phyloP scores from a whole-genome alignment of 2,329 filamentous ascomycete genomes.

The Fusarium newnesense region DNA sequence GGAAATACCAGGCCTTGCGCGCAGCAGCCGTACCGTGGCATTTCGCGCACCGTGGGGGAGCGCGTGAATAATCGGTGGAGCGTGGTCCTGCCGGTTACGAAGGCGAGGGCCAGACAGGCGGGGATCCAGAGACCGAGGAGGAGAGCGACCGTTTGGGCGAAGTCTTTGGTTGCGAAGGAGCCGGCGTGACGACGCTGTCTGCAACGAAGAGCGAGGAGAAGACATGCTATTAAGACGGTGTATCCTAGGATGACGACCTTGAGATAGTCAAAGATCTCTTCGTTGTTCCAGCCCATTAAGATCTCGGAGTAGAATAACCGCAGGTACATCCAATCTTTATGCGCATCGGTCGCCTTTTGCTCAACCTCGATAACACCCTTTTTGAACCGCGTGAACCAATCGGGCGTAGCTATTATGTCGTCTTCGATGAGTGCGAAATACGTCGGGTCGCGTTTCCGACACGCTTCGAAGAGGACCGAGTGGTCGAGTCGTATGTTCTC shows the following conservation, averaged over 20 bases:
- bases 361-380: conserved; percentile 46
- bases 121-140: conserved; percentile 47
- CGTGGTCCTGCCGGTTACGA: conserved; percentile 45
- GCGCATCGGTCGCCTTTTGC: conserved; percentile 17
- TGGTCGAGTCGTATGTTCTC: conserved; percentile 51
- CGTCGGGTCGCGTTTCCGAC: conserved; percentile 41
- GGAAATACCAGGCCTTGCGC: conserved; percentile 52
- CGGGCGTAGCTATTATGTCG: conserved; percentile 49
- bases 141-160: conserved; percentile 41
- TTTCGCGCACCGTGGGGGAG: conserved; percentile 45
- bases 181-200: conserved; percentile 17
- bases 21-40: conserved; percentile 53
- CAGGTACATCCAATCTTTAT: conserved; percentile 50
- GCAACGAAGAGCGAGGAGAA: conserved; percentile 17
- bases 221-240: conserved; percentile 24
- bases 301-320: conserved; percentile 53
- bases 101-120: conserved; percentile 46
- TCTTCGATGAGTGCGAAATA: conserved; percentile 54
- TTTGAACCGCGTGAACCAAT: conserved; percentile 48
- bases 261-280: conserved; percentile 48
- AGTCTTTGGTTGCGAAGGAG: conserved; percentile 24
- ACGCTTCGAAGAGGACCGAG: conserved; percentile 48
- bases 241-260: conserved; percentile 44
- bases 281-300: conserved; percentile 52
- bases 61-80: conserved; percentile 40